Percentiles rank a stretch among this genome's conserved stretches.
Evolutionary conservation across 179 eudicot species (phyloP).

Genomic region (Corrigiola litoralis): DNA sequence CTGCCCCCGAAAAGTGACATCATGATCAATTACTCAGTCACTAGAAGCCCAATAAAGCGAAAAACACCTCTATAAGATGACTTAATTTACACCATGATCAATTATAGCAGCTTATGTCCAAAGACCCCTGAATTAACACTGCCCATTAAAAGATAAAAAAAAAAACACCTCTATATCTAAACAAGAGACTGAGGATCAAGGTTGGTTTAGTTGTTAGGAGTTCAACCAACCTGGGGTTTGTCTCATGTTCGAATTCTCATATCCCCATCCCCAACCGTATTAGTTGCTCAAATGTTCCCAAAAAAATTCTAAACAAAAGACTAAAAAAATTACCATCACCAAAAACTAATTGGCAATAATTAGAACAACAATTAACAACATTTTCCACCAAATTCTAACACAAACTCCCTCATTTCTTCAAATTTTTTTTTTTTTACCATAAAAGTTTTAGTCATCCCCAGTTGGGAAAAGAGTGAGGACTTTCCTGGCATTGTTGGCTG

Average conservation of each 20-base stretch:
- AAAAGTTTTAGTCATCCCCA: constrained; percentile 51
- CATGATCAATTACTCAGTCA: constrained; percentile 33
- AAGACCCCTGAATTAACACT: neutral
- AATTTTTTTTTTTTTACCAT: neutral
- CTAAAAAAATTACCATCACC: constrained; percentile 9
- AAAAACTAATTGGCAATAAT: constrained; percentile 17
- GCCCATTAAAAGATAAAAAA: neutral
- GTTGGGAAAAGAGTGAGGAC: constrained; percentile 85
- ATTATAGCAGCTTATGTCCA: neutral
- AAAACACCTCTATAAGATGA: constrained; percentile 19
- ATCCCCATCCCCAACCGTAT: too few species aligned
- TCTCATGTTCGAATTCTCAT: too few species aligned
- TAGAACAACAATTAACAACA: constrained; percentile 16
- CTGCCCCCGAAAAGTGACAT: constrained; percentile 33
- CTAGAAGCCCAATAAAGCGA: constrained; percentile 23
- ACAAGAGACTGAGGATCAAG: neutral
- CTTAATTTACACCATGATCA: constrained; percentile 15
- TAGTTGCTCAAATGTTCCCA: constrained; percentile 17
- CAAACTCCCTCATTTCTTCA: too few species aligned
- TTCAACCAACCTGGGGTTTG: too few species aligned
- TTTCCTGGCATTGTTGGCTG: constrained; percentile 52
- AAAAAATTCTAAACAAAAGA: constrained; percentile 1
- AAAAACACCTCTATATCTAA: neutral
- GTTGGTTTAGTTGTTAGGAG: too few species aligned
- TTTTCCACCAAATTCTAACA: constrained; percentile 14